A percentile compares a stretch with the other conserved stretches of the same genome.
These are phyloP conservation scores for Eimeria acervulina DNA, from an alignment of 169 alveolate species.

Conservation along the genomic window DNA sequence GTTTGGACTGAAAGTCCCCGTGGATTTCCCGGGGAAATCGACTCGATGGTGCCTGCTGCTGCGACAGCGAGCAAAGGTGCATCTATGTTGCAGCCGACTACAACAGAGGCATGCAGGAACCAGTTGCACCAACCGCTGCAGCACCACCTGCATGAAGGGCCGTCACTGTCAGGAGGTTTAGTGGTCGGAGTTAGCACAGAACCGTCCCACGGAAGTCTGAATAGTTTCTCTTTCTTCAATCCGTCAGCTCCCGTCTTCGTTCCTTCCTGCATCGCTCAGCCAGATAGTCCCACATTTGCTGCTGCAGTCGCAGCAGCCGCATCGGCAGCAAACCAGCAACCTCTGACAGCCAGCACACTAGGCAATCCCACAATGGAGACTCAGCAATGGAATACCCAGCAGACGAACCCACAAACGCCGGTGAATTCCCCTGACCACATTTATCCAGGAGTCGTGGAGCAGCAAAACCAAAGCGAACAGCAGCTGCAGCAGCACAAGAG, in stretches of 20 bases:
- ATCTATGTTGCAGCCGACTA: background rate
- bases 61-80: background rate
- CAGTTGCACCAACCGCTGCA: background rate
- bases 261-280: constrained; percentile 30
- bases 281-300: background rate
- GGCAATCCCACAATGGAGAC: background rate
- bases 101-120: background rate
- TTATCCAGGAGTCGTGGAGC: background rate
- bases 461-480: background rate
- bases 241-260: constrained; percentile 52
- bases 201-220: background rate
- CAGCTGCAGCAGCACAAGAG: background rate
- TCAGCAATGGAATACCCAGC: background rate
- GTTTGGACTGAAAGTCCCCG: background rate
- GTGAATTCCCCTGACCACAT: background rate
- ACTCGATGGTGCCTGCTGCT: background rate
- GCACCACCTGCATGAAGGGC: background rate
- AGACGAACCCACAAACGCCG: background rate
- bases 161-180: background rate
- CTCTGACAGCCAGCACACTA: background rate
- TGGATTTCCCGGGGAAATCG: background rate
- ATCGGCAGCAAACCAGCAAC: constrained; percentile 37
- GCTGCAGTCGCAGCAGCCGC: constrained; percentile 15
- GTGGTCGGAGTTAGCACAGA: background rate
- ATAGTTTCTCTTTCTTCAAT: background rate